Evolutionary conservation across 768 basidiomycete species (phyloP), one percentile per base, ranked within the genome.

Genomic region (Phlegmacium glaucopus): DNA sequence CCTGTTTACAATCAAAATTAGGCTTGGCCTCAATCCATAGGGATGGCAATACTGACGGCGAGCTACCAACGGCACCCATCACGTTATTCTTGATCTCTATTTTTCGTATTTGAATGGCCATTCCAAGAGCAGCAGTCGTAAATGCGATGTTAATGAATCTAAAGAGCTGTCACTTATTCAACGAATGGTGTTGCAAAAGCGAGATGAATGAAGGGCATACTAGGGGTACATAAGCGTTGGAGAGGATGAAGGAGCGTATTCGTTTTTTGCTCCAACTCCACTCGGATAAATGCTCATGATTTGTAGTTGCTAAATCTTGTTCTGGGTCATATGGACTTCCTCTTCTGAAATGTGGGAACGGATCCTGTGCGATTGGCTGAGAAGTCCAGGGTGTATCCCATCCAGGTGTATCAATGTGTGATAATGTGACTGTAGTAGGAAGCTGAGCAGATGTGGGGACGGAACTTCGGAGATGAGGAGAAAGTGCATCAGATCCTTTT

Each of bases 101-200:
- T 9, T 65, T 56, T 40, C 89, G 82, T 58, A 93, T 89, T 30
- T 74, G 77, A 53, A 91, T 81, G 1, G 91, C 92, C 38, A 94
- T 71, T 3, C 78, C 91, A 38, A 94, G 78, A 2, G 89, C 86
- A 34, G 83, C 76, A 12, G 84, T 79, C 10, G 87, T 93, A 57
- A 94, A 87, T 8, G 84, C 72, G 53, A 95, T 83, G 61, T 94
- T 94, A 62, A 85, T 77, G 55, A 90, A 76, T 44, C 92, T 86
- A 63, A 93, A 90, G 32, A 94, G 73, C 90, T 93, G 41, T 7
- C 42, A 15, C 7, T 22, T 8, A n/a, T 16, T 35, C 42, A 48
- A 61, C 45, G 57, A 22, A 28, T n/a, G 36, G 29, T n/a, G 12
- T 25, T 45, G 30, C 26, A 39, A 49, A 47, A 32, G 35, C n/a